Percentiles rank a stretch among this genome's conserved stretches.
These are phyloP conservation scores for Blastocystis sp. DNA, from an alignment of 352 stramenopile genomes.

Conservation along the genomic window DNA sequence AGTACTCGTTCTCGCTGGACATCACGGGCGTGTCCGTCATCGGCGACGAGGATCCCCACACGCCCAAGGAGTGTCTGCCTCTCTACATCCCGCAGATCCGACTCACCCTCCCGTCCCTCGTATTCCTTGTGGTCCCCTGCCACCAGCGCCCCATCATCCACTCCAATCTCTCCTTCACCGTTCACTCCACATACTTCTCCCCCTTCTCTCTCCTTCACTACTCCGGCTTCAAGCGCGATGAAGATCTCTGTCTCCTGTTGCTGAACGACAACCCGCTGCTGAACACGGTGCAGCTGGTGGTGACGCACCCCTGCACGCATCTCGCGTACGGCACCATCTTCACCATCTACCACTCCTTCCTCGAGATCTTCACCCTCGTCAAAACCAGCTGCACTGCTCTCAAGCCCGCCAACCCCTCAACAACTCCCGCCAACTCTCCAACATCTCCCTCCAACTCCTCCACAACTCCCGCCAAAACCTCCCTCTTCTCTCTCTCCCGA, in stretches of 20 bases:
- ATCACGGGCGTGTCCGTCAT: constrained; percentile 28
- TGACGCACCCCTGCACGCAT: neutral
- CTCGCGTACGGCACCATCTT: constrained; percentile 45
- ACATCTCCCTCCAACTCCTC: neutral
- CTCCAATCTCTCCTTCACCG: neutral
- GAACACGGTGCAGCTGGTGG: constrained; percentile 15
- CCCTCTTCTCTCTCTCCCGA: neutral
- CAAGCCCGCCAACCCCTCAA: neutral
- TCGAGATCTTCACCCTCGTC: neutral
- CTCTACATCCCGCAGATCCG: constrained; percentile 35
- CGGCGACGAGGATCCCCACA: constrained; percentile 17
- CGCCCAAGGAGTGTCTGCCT: neutral
- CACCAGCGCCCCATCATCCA: neutral
- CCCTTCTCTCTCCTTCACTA: constrained; percentile 15
- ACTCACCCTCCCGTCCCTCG: constrained; percentile 1
- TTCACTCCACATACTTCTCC: constrained; percentile 7
- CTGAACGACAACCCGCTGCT: neutral
- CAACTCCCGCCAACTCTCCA: neutral
- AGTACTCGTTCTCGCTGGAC: constrained; percentile 25
- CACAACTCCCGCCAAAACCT: neutral
- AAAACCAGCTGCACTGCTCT: neutral
- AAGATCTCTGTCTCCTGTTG: constrained; percentile 2
- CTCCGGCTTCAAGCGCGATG: constrained; percentile 25
- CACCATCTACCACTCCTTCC: constrained; percentile 6
- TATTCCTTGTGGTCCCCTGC: constrained; percentile 21